Base-by-base conservation (phyloP, 2,329 filamentous ascomycete species). In the Aspergillus costaricaensis region DNA sequence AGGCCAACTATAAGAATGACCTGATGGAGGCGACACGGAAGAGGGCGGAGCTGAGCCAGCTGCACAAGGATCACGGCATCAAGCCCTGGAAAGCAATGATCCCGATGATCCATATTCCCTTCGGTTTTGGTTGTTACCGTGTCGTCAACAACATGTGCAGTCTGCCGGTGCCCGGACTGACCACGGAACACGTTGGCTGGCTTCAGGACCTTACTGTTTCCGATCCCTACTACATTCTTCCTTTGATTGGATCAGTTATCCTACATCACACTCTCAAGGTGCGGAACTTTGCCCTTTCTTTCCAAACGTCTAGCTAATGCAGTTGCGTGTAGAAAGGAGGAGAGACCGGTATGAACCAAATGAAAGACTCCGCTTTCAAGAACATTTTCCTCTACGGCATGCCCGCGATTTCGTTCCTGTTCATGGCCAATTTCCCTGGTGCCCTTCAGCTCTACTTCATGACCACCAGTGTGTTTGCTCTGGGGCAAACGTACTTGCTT, bases 61-160 rank as follows among this genome's bases (percentile, higher is more conserved):
- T 91, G 41, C 80, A 86, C 67, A 79, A 80, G 36, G 71, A 78
- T 6, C 79, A 84, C 8, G 89, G 87, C 12, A 79, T 89, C 52
- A 83, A 79, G 36, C 64, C 78, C 2, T 77, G 73, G 66, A 82
- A 80, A 63, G 77, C 81, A 17, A 78, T 89, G 21, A 63, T 85
- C 9, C 86, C 86, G 7, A 74, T 90, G 64, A 23, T 88, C 27
- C 87, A 90, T 68, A 77, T 89, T 12, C 88, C 92, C 5, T 81
- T 96, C 65, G 90, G 89, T 62, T 92, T 87, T 74, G 92, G 92
- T 68, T 88, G 90, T 61, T 98, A 94, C 82, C 86, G 90, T 62
- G 81, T 94, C 49, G 75, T 96, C 64, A 84, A 86, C 56, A 88
- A 83, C 66, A 96, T 96, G 90, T 77, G 86, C 1, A 75, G 81